Percentiles rank a stretch among this genome's conserved stretches.
phyloP scores from a whole-genome alignment of 176 grass and related monocot genomes.

The Carex myosuroides region DNA sequence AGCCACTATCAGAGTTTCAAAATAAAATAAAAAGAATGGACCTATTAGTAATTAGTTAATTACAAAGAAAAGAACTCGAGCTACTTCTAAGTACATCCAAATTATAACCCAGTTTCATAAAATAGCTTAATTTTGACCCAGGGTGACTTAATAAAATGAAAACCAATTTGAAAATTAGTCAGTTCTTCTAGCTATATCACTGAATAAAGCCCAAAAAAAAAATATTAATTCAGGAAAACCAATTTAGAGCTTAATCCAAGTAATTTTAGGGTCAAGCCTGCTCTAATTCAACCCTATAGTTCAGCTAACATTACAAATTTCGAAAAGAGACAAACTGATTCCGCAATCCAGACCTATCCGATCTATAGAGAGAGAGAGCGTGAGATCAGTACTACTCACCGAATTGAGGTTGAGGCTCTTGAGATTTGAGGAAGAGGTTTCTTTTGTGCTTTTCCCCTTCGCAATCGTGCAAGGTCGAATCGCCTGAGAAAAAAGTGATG shows the following conservation, averaged over 20 bases:
- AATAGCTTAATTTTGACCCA: neutral
- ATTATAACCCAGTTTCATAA: neutral
- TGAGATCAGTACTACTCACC: neutral
- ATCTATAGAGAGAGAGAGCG: neutral
- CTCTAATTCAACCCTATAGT: neutral
- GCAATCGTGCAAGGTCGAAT: neutral
- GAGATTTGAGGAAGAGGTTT: neutral
- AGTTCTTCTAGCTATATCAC: neutral
- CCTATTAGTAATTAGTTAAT: neutral
- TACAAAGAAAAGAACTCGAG: neutral
- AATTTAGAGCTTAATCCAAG: neutral
- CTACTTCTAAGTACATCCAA: neutral
- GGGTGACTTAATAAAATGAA: neutral
- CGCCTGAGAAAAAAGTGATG: neutral
- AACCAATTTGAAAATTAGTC: neutral
- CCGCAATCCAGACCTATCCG: neutral
- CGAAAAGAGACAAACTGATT: neutral
- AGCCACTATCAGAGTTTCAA: too few relatives aligned
- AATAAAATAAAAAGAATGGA: neutral
- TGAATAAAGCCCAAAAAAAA: neutral
- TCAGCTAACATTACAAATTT: neutral
- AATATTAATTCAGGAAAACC: neutral
- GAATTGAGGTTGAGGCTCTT: neutral
- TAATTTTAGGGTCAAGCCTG: neutral
- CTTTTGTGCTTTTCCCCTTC: neutral